Base-by-base conservation (phyloP, 352 stramenopile genomes). In the Pythium insidiosum region DNA sequence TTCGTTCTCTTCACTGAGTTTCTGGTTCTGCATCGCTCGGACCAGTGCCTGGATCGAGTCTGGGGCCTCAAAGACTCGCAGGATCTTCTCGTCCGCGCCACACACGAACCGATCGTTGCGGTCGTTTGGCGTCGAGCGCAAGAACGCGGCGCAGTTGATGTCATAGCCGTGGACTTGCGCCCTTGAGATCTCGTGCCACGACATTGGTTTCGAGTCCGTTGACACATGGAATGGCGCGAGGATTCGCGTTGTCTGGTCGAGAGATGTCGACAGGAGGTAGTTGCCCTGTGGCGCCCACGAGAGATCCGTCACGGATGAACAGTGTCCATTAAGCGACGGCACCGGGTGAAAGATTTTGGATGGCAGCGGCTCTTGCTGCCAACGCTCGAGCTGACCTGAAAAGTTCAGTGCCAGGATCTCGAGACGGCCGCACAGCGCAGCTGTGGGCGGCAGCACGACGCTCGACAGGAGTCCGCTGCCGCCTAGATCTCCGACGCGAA, bases 131-230 rank as follows among this genome's bases (percentile, higher is more conserved):
- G 10, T 18, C 42, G 43, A 9, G 50, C 29, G 4, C 16, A 86
- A 37, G 29, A 91, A 88, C 28, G 61, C 66, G 4, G 48, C 78
- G 21, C 78, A 91, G 49, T 88, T 85, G 47, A 91, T 62, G 37
- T 91, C 75, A 33, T 91, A 88, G 20, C 78, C 78, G 30, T 91
- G 78, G 6, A 91, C 78, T 63, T 88, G 78, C 1, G 72, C 75
- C 21, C 78, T 63, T 15, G 78, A 88, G 21, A 91, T 76, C 53
- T 91, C 78, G 50, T 66, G 58, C 65, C 66, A 86, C 38, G 38
- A 58, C n/a, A n/a, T n/a, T n/a, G n/a, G n/a, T n/a, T n/a, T n/a
- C n/a, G n/a, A n/a, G n/a, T n/a, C n/a, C 13, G 12, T 11, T 26
- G 47, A 46, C 4, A 26, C 38, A 22, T 53, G 30, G 13, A 56